Percentiles rank a stretch among this genome's conserved stretches.
Evolutionary conservation across 1,284 basidiomycete species (phyloP).

Genomic region (Cryptococcus sp.): DNA sequence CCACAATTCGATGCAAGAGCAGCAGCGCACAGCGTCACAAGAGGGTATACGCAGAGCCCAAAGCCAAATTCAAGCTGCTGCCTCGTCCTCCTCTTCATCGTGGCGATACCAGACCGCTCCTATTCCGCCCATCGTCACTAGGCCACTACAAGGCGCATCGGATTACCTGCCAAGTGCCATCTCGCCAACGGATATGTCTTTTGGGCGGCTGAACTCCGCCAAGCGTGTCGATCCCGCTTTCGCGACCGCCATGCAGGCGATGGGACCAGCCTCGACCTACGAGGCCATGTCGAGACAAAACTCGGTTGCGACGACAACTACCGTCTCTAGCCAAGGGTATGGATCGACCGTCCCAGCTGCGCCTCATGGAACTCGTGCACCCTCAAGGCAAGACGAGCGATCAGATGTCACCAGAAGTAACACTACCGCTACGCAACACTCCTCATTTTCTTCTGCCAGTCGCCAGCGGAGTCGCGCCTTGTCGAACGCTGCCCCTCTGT

Average conservation of each 20-base stretch:
- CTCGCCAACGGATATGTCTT: conserved; percentile 14
- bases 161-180: conserved; percentile 4
- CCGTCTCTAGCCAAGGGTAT: conserved; percentile 1
- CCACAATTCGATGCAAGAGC: conserved; percentile 13
- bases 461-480: conserved; percentile 7
- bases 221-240: conserved; percentile 10
- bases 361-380: conserved; percentile 9
- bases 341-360: background rate
- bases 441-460: conserved; percentile 2
- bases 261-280: background rate
- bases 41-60: conserved; percentile 7
- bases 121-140: conserved; percentile 8
- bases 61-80: conserved; percentile 10
- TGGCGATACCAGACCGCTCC: background rate
- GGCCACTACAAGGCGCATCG: background rate
- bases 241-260: conserved; percentile 4
- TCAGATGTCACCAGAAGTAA: conserved; percentile 18
- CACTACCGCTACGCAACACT: conserved; percentile 11
- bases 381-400: conserved; percentile 14
- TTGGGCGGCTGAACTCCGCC: conserved; percentile 10
- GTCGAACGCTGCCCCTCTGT: conserved; percentile 6
- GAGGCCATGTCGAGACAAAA: conserved; percentile 11
- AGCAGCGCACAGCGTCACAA: background rate
- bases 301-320: conserved; percentile 7
- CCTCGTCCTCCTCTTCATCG: background rate